phyloP scores from a whole-genome alignment of 2,329 filamentous ascomycete genomes.

The Phaeophleospora eucalypticola region DNA sequence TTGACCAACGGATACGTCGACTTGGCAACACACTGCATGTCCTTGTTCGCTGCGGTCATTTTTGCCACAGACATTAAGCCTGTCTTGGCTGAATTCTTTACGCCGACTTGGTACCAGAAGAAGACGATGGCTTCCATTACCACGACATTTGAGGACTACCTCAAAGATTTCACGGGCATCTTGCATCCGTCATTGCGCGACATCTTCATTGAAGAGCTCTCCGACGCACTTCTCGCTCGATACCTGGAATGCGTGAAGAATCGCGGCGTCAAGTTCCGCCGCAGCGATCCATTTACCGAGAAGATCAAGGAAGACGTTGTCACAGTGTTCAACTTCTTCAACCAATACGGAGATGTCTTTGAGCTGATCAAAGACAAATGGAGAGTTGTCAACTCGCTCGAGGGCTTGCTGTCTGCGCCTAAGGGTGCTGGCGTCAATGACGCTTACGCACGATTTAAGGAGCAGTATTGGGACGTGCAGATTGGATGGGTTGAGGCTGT shows the following conservation, averaged over 20 bases:
- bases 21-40: slow-evolving; percentile 87
- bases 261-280: slow-evolving; percentile 81
- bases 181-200: slow-evolving; percentile 84
- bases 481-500: slow-evolving; percentile 95
- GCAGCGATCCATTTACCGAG: slow-evolving; percentile 80
- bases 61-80: slow-evolving; percentile 81
- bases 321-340: slow-evolving; percentile 86
- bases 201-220: slow-evolving; percentile 88
- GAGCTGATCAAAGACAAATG: slow-evolving; percentile 82
- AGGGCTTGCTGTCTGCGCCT: slow-evolving; percentile 68
- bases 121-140: slow-evolving; percentile 91
- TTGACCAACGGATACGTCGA: slow-evolving; percentile 92
- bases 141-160: slow-evolving; percentile 91
- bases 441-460: slow-evolving; percentile 80
- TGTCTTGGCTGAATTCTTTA: slow-evolving; percentile 83
- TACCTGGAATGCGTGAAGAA: slow-evolving; percentile 86
- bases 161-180: slow-evolving; percentile 74
- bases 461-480: slow-evolving; percentile 86
- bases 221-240: slow-evolving; percentile 80
- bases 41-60: slow-evolving; percentile 78
- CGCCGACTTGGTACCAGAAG: slow-evolving; percentile 77
- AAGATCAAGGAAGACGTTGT: slow-evolving; percentile 92
- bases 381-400: slow-evolving; percentile 82
- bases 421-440: slow-evolving; percentile 70
- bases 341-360: slow-evolving; percentile 62